phyloP scores from a whole-genome alignment of 2,329 filamentous ascomycete genomes.

The Beauveria sp. region DNA sequence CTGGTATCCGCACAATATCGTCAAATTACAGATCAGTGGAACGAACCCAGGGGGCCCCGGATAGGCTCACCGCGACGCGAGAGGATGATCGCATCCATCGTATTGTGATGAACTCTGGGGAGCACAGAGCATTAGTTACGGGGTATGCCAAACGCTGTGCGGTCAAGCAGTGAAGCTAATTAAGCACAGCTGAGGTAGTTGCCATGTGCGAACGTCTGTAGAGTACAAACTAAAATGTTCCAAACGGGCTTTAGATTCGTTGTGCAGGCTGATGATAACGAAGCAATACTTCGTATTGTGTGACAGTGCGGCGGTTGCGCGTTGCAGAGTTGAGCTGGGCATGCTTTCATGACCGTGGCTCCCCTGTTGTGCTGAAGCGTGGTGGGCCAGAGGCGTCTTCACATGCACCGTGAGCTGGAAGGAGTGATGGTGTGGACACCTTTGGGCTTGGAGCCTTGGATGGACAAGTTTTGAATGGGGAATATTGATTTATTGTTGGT shows the following conservation, averaged over 20 bases:
- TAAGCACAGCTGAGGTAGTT: not conserved
- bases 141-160: not conserved
- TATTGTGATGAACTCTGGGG: not conserved
- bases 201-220: not conserved
- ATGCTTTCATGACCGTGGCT: not conserved
- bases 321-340: not conserved
- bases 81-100: not conserved
- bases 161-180: not conserved
- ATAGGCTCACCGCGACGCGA: not conserved
- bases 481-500: not conserved
- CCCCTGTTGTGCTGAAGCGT: constrained; percentile 9
- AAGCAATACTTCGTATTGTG: not conserved
- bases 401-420: not conserved
- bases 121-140: no score
- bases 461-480: not conserved
- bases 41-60: not conserved
- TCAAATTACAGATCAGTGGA: constrained; percentile 5
- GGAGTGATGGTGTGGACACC: not conserved
- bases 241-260: no score
- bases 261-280: not conserved
- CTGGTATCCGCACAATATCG: not conserved
- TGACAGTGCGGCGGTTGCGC: not conserved
- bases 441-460: not conserved
- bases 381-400: constrained; percentile 1
- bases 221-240: not conserved